phyloP scores from a whole-genome alignment of 257 asterid genomes.

The Capsicum baccatum region DNA sequence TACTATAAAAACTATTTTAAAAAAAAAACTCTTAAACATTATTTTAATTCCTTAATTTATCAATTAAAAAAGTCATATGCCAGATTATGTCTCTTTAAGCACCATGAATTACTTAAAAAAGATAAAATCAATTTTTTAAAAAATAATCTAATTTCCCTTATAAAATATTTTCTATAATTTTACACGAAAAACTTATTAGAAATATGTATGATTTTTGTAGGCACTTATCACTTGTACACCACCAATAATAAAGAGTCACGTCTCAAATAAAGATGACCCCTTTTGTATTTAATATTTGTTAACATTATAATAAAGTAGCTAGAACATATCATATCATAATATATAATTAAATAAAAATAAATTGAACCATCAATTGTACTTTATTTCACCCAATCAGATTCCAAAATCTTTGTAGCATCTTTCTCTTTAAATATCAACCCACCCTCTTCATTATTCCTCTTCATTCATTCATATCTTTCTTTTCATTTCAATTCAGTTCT shows the following conservation, averaged over 20 bases:
- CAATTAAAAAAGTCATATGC: not conserved
- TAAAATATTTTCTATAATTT: not conserved
- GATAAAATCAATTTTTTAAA: not conserved
- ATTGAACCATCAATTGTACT: not conserved
- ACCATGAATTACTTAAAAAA: not conserved
- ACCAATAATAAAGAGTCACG: slow-evolving; percentile 7
- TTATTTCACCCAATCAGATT: slow-evolving; percentile 3
- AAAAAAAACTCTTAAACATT: not conserved
- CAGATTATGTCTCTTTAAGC: not conserved
- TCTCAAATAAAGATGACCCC: not conserved
- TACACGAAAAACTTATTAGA: not conserved
- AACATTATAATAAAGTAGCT: not conserved
- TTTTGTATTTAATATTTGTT: slow-evolving; percentile 3
- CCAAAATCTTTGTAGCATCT: slow-evolving; percentile 22
- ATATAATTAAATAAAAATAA: not conserved
- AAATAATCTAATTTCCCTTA: not conserved
- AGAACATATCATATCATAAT: not conserved
- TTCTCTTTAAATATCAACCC: slow-evolving; percentile 30
- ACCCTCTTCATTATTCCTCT: slow-evolving; percentile 11
- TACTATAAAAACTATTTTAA: not conserved
- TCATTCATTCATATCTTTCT: not conserved
- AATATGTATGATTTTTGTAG: not conserved
- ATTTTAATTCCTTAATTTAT: not conserved
- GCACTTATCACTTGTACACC: not conserved
- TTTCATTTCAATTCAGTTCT: not conserved